Base-by-base conservation (phyloP, 257 asterid species). In the Marsdenia floribunda region DNA sequence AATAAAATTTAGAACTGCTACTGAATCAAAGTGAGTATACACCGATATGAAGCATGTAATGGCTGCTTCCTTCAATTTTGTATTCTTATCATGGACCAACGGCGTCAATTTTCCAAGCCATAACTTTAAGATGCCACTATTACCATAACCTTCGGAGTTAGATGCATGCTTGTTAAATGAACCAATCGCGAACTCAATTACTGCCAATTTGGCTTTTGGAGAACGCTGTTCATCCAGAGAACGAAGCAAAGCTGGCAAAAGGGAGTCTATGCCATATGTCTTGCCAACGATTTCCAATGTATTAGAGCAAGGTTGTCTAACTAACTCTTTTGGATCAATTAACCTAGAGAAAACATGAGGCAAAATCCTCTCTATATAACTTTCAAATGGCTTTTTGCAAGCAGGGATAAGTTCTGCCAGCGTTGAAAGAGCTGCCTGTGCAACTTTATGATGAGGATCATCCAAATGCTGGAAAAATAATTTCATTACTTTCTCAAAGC, bases 391-490 rank as follows among this genome's bases (percentile, higher is more conserved):
- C 86, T 90, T 95, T 83, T 89, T 88, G 82, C 99, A 95, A 84
- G 96, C 87, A 12, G 98, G 98, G 72, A 95, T 92, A 80, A 95
- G 93, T 79, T 90, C 98, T 13, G 98, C 96, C 75, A 95, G 97
- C 70, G 99, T 92, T 76, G 96, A 90, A 71, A 95, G 94, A 75
- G 98, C 99, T 38, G 99, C 98, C 81, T 95, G 99, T 58, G 99
- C 99, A 79, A 95, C 99, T 83, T 95, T 95, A 83, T 95, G 99
- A 81, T 95, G 99, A 76, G 98, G 98, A 78, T 95, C 99, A 84
- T 92, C 99, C 90, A 95, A 88, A 83, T 95, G 98, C 90, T 90
- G 98, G 85, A 92, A 95, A 84, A 89, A 95, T 71, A 95, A 85
- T 86, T 95, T 95, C 98, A 95, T 95, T 82, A 95, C 96, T 85